Evolutionary conservation across 2,329 filamentous ascomycete species (phyloP), one percentile per base, ranked within the genome.

Genomic region (Xylariaceae sp.): DNA sequence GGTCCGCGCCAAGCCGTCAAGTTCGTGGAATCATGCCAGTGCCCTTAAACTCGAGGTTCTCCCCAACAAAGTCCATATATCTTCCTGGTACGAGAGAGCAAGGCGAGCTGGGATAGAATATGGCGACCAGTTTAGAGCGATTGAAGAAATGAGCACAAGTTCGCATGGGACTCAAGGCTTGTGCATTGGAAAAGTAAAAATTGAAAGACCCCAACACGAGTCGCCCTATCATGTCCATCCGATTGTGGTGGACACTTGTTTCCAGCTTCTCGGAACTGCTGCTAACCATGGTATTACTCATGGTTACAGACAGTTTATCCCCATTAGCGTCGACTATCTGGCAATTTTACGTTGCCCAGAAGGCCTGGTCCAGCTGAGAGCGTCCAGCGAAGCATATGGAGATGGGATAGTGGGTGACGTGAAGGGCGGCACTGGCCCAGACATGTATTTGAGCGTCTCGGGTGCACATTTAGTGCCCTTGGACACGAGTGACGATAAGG

Each of bases 201-300:
- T 20, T 16, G 22, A 17, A n/a, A 22, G 36, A 16, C 14, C 32
- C 11, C 14, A 19, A 3, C 21, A 33, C 12, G 42, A 45, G 14
- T 11, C 42, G 4, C 12, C 33, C 7, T 46, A 46, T 32, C 37
- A 40, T 19, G 5, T 46, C 6, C 44, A 46, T 16, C 44, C 44
- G 3, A 22, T 23, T 7, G 17, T 41, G 12, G 7, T 46, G 12
- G 44, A 46, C 19, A 35, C 19, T 3, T n/a, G 10, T 22, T 29
- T 46, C 6, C 44, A 46, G 21, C 7, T 42, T 4, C 6, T 36
- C 6, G 16, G 29, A 5, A 22, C 38, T 14, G 44, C 32, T 6
- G 21, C 17, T 6, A 16, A 46, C 20, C 42, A 39, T 17, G 44
- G 44, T 2, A 6, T 21, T 36, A 32, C 27, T 2, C 37, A 40